Conservation (phyloP, 2,329 filamentous ascomycete genomes). For the Alternaria panax region DNA sequence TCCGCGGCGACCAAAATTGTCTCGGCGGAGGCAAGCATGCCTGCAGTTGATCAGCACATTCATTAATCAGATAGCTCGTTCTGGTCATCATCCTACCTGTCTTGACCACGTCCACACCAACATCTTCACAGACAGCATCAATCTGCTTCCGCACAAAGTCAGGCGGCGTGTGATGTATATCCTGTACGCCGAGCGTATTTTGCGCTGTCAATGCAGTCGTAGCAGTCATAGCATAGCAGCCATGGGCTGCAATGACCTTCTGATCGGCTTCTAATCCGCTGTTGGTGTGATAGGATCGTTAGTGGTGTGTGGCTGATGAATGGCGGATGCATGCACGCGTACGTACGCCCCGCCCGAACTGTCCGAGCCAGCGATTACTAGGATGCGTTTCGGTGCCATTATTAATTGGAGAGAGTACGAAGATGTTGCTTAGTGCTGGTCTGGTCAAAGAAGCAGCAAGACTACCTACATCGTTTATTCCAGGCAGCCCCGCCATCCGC, state of each 20-base stretch:
- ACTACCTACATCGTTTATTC: conserved; percentile 6
- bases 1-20: conserved; percentile 74
- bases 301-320: conserved; percentile 26
- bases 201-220: conserved; percentile 96
- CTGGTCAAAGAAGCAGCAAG: conserved; percentile 1
- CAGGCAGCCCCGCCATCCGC: conserved; percentile 35
- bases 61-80: neutral
- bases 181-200: conserved; percentile 85
- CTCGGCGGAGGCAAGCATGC: conserved; percentile 80
- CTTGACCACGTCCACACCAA: conserved; percentile 90
- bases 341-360: conserved; percentile 89
- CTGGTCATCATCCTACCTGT: conserved; percentile 66
- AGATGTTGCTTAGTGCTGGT: neutral
- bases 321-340: conserved; percentile 47
- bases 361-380: conserved; percentile 88
- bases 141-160: conserved; percentile 86
- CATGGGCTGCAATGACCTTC: conserved; percentile 90
- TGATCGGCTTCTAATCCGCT: conserved; percentile 93
- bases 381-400: conserved; percentile 61
- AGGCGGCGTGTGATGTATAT: conserved; percentile 79
- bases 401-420: neutral
- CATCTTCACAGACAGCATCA: conserved; percentile 81
- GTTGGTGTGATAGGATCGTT: conserved; percentile 49
- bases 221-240: conserved; percentile 94
- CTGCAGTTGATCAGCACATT: conserved; percentile 54